Base-by-base conservation (phyloP, 208 protist genomes). In the Leishmania mexicana region DNA sequence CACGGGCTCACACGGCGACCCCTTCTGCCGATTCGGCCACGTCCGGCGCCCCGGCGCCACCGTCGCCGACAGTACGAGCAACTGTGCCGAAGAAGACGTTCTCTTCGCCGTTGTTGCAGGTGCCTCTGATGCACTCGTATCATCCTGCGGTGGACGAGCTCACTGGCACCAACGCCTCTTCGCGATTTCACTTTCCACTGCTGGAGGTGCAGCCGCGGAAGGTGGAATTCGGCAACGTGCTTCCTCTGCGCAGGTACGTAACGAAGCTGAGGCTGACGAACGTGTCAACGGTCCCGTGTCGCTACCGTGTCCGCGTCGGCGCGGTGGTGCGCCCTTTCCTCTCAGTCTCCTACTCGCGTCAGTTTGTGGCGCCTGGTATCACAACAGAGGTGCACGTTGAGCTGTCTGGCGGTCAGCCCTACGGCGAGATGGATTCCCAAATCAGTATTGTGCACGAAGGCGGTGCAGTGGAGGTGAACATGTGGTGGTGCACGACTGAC, bases 351-450 rank as follows among this genome's bases (percentile, higher is more conserved):
- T 96, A 96, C 77, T 85, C 89, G 2, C 91, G 87, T 54, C 91
- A 93, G 10, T 96, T 97, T 67, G 78, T 97, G 1, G 94, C 94
- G 17, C 83, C 92, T 2, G 94, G 94, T 49, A 88, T 97, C 54
- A 94, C 92, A 51, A 88, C 89, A 71, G 62, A 79, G 51, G 87
- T 88, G 8, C 58, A 78, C 6, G 84, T 97, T 17, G 85, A 89
- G 45, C 70, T 97, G 2, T 86, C 86, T 17, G 92, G 92, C 15
- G 76, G 70, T 40, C 91, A 96, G 74, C 87, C 94, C 42, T 42
- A 84, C 45, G 92, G 89, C 15, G 67, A 80, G 19, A 49, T 80
- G 35, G 79, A 85, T 5, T 57, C 80, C n/a, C 49, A 89, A 42
- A 47, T 94, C 38, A 74, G 21, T 11, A 38, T 93, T 38, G 81